Base-by-base conservation (phyloP, 805 yeast species). In the Millerozyma miso region DNA sequence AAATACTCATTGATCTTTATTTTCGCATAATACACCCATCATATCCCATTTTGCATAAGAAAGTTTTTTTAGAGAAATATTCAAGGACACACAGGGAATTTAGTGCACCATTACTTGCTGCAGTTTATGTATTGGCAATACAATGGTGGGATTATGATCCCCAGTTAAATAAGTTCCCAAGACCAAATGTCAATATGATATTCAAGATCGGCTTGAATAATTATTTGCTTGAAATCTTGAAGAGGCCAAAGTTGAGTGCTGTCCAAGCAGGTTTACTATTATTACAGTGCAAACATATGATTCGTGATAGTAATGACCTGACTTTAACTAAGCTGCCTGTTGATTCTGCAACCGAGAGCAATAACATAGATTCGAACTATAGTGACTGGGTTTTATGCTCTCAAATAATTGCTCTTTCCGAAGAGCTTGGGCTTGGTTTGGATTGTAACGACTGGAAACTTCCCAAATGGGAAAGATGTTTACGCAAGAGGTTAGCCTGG, bases 81-180 rank as follows among this genome's bases (percentile, higher is more conserved):
- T 71, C 90, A 1, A 70, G 98, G 43, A 88, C 97, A 1, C 95
- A 88, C 59, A 76, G 96, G 37, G 98, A 91, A 61, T 81, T 91
- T 53, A 81, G 93, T 41, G 95, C 97, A 0, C 95, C 97, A 0
- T 64, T 91, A 39, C 67, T 91, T 37, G 97, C 97, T 0, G 86
- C 96, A 0, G 96, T 91, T 1, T 91, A 91, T 58, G 80, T 86
- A 7, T 67, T 90, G 44, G 96, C 97, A 0, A 76, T 87, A 35
- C 91, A 88, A 58, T 88, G 96, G 95, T 90, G 97, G 97, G 91
- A 87, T 51, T 83, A 82, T 59, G 90, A 83, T 54, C 85, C 95
- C 1, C 81, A 78, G 46, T 69, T 90, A 41, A 78, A 88, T 39
- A 79, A 86, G 17, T 80, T 77, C 42, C 82, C 89, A 0, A 85